Percentiles rank a stretch among this genome's conserved stretches.
phyloP scores from a whole-genome alignment of 2,329 filamentous ascomycete species.

The Coniochaeta sp. region DNA sequence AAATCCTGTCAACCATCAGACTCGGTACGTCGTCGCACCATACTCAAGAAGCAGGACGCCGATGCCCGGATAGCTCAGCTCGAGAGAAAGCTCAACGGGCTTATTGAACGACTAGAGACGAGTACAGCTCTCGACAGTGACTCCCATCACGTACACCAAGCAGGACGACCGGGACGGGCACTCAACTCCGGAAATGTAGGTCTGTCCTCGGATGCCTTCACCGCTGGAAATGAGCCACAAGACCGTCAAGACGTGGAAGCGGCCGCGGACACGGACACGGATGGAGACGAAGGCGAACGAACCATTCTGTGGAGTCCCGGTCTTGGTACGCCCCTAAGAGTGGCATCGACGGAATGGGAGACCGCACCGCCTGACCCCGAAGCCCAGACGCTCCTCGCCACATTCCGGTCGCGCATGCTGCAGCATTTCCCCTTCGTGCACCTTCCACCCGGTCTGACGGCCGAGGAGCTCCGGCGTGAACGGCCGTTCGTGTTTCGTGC shows the following conservation, averaged over 20 bases:
- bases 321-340: too few species aligned
- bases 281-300: too few species aligned
- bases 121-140: too few species aligned
- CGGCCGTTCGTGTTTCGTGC: conserved; percentile 26
- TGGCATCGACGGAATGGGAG: conserved; percentile 3
- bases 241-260: too few species aligned
- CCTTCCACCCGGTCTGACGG: conserved; percentile 18
- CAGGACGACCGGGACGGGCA: too few species aligned
- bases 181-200: too few species aligned
- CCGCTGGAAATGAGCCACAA: too few species aligned
- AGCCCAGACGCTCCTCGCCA: conserved; percentile 7
- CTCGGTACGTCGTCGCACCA: conserved; percentile 21
- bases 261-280: too few species aligned
- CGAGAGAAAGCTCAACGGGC: conserved; percentile 22
- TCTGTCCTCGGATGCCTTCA: too few species aligned
- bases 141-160: too few species aligned
- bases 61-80: conserved; percentile 24
- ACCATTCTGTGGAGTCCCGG: too few species aligned
- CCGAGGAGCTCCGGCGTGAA: conserved; percentile 20
- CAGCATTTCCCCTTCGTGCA: conserved; percentile 25
- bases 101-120: conserved; percentile 10
- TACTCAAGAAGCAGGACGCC: conserved; percentile 17
- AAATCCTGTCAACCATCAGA: conserved; percentile 25
- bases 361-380: neutral
- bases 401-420: conserved; percentile 25